Base-by-base conservation (phyloP, 805 yeast genomes). In the Candida koratica region DNA sequence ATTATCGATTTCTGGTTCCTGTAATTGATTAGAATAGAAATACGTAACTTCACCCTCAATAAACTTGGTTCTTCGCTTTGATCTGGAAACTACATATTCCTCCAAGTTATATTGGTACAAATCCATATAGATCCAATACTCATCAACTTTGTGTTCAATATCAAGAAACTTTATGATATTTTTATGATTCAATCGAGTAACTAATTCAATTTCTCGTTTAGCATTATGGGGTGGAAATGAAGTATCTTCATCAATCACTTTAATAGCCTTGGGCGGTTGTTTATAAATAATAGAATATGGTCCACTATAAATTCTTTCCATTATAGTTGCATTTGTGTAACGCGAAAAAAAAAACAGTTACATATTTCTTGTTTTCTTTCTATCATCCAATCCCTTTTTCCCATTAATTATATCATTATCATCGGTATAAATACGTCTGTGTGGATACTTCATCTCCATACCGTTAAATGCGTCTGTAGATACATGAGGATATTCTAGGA, bases 371-470 rank as follows among this genome's bases (percentile, higher is more conserved):
- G 37, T 34, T 25, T 44, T 52, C 50, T 58, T 60, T 41, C 63
- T 52, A 22, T 49, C 56, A 32, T 52, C 58, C 38, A 46, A 46
- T n/a, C 32, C 39, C 12, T 37, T 33, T 28, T 42, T 36, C 25
- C 38, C 42, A 25, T 23, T 47, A 44, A 57, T 53, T 33, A 87
- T 86, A 58, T 88, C 95, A 46, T 79, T 80, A 55, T 88, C 96
- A 49, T 85, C 94, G 14, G 85, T 81, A 48, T 86, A 85, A 19
- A 90, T 87, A 48, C 95, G 73, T 46, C 98, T 69, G 20, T 79
- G 73, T 2, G 98, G 97, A 53, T 93, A 93, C 46, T 76, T 79
- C 51, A 79, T 70, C 25, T 68, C 72, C 39, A 81, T 73, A 1
- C 84, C 83, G 41, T 81, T 87, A 58, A 93, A 93, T 1, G 93